Conservation (phyloP, 768 basidiomycete genomes). For the Tylopilus balloui region DNA sequence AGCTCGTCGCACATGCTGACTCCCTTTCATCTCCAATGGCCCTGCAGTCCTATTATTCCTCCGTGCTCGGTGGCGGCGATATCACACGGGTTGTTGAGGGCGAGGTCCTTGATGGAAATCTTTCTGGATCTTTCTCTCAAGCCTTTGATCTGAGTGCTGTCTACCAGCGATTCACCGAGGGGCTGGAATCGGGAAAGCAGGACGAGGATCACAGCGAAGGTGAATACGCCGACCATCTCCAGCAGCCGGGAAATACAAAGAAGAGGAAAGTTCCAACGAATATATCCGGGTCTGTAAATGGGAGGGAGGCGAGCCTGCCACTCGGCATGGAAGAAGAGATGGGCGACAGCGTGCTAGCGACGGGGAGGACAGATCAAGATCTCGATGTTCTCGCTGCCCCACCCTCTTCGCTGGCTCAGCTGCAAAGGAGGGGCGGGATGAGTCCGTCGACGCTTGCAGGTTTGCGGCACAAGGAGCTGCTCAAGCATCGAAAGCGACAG, state of each 20-base stretch:
- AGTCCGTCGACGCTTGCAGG: slow-evolving; percentile 62
- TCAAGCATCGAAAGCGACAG: slow-evolving; percentile 65
- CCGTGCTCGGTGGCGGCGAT: slow-evolving; percentile 42
- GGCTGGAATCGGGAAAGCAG: slow-evolving; percentile 31
- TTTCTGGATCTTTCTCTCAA: slow-evolving; percentile 19
- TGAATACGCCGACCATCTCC: slow-evolving; percentile 65
- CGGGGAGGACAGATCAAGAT: slow-evolving; percentile 23
- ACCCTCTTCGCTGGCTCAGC: slow-evolving; percentile 18
- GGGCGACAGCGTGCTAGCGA: slow-evolving; percentile 27
- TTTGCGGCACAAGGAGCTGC: slow-evolving; percentile 69
- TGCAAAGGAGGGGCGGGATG: slow-evolving; percentile 42
- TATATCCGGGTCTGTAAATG: slow-evolving; percentile 36
- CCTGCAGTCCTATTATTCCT: slow-evolving; percentile 61
- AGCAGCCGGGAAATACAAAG: slow-evolving; percentile 81
- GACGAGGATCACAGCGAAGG: slow-evolving; percentile 55
- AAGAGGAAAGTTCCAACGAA: slow-evolving; percentile 83
- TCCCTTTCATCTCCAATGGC: slow-evolving; percentile 55
- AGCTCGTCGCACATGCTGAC: slow-evolving; percentile 55
- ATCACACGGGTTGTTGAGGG: slow-evolving; percentile 35
- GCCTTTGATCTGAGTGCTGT: slow-evolving; percentile 27
- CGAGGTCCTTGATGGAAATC: slow-evolving; percentile 16
- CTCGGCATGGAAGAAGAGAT: slow-evolving; percentile 43
- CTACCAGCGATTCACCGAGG: slow-evolving; percentile 25
- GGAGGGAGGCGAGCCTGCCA: slow-evolving; percentile 40
- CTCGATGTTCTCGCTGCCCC: slow-evolving; percentile 19